Conservation (phyloP, 306 rosid genomes). For the Acacia crassicarpa region DNA sequence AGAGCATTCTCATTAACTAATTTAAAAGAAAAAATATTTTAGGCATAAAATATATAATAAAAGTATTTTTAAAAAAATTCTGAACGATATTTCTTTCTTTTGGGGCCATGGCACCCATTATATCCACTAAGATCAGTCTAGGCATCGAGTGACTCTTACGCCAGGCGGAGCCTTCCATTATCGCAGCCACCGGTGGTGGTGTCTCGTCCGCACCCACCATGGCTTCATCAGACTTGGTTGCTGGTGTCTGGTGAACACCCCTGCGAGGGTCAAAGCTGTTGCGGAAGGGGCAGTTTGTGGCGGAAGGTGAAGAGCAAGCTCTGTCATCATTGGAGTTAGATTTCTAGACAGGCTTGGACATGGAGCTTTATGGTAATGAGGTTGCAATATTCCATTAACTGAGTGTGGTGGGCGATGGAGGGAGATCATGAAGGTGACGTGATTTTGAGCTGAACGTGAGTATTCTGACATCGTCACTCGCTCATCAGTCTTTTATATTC, state of each 20-base stretch:
- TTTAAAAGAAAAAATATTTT: too few species aligned
- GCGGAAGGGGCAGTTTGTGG: background rate
- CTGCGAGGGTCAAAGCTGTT: background rate
- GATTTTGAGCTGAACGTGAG: background rate
- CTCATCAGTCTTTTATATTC: background rate
- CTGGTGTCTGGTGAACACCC: background rate
- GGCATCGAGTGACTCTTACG: conserved; percentile 57
- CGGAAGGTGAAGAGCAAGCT: background rate
- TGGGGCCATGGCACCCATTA: too few species aligned
- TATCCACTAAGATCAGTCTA: too few species aligned
- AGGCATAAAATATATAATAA: too few species aligned
- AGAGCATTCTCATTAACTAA: too few species aligned
- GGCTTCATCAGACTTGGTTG: background rate
- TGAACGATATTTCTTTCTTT: too few species aligned
- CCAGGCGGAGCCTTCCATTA: conserved; percentile 46
- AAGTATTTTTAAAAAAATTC: too few species aligned
- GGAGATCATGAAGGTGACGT: background rate
- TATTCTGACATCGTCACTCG: background rate
- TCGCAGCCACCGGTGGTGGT: background rate
- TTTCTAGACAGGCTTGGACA: conserved; percentile 29
- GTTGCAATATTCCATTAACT: conserved; percentile 27
- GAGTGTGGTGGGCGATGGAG: conserved; percentile 10
- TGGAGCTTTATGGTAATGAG: conserved; percentile 42
- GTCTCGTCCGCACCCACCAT: background rate
- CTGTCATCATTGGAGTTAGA: conserved; percentile 37